A percentile compares a stretch with the other conserved stretches of the same genome.
Evolutionary conservation across 371 early-diverging fungal genomes (phyloP).

Genomic region (Homolaphlyctis polyrhiza): DNA sequence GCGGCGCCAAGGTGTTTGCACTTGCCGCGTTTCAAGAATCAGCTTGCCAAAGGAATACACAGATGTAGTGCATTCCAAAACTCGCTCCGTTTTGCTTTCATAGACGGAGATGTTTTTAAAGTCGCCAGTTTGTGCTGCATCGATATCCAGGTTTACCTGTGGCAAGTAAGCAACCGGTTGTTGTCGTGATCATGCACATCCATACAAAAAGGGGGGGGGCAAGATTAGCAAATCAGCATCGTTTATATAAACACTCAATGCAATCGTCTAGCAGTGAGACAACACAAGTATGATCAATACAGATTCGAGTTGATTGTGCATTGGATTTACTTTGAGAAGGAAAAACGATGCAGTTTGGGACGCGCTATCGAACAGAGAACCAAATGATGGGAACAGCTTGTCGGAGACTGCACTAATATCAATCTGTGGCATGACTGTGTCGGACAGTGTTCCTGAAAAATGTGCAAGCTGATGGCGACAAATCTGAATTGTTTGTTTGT

Average conservation of each 20-base stretch:
- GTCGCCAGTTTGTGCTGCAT: slow-evolving; percentile 5
- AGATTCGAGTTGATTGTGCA: background rate
- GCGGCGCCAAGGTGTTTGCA: slow-evolving; percentile 20
- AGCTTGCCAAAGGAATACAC: slow-evolving; percentile 62
- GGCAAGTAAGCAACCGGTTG: background rate
- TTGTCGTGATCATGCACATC: background rate
- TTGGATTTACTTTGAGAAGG: background rate
- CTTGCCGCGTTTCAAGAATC: slow-evolving; percentile 54
- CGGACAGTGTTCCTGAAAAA: background rate
- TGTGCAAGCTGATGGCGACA: background rate
- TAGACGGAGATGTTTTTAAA: slow-evolving; percentile 38
- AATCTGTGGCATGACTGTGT: background rate
- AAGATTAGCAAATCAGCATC: too few relatives aligned
- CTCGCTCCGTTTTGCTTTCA: slow-evolving; percentile 43
- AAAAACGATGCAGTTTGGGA: background rate
- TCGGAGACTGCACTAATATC: background rate
- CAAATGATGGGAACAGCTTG: background rate
- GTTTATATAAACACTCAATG: too few relatives aligned
- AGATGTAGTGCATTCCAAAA: slow-evolving; percentile 55
- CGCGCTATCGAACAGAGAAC: background rate
- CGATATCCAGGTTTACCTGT: slow-evolving; percentile 12
- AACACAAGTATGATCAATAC: too few relatives aligned
- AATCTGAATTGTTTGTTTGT: background rate
- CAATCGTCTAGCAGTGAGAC: too few relatives aligned
- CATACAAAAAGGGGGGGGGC: too few relatives aligned